These are phyloP conservation scores for Diplodia intermedia DNA, from an alignment of 2,329 filamentous ascomycete genomes.

Conservation along the genomic window DNA sequence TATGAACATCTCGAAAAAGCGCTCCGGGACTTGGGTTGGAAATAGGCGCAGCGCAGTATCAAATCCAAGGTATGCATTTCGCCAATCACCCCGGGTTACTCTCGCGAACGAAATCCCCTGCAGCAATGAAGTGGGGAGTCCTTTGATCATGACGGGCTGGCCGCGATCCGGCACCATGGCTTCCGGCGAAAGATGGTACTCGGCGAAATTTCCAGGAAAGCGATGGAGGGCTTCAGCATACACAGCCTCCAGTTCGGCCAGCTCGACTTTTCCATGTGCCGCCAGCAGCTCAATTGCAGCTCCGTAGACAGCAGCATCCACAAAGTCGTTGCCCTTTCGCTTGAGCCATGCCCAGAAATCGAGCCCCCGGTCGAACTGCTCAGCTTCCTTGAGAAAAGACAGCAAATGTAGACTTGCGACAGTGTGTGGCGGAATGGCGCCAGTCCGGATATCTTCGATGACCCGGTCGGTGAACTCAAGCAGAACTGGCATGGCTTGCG, in stretches of 20 bases:
- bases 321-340: constrained; percentile 50
- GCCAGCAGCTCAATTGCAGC: constrained; percentile 58
- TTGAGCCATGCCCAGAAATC: constrained; percentile 59
- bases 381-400: constrained; percentile 54
- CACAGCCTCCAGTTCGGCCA: constrained; percentile 54
- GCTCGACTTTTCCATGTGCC: constrained; percentile 46
- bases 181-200: constrained; percentile 56
- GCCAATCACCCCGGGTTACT: constrained; percentile 54
- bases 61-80: constrained; percentile 57
- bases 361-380: constrained; percentile 48
- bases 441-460: constrained; percentile 47
- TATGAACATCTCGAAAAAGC: constrained; percentile 56
- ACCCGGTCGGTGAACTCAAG: constrained; percentile 14
- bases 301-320: constrained; percentile 55
- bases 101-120: constrained; percentile 58
- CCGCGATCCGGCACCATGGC: constrained; percentile 55
- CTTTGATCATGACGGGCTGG: constrained; percentile 42
- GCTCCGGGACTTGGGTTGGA: constrained; percentile 50
- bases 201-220: constrained; percentile 55
- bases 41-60: constrained; percentile 58
- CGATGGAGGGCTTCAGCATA: constrained; percentile 55
- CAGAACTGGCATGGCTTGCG: not conserved
- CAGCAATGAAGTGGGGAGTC: constrained; percentile 53
- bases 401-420: constrained; percentile 55
- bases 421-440: constrained; percentile 46